Evolutionary conservation across 2,329 filamentous ascomycete genomes (phyloP).

Genomic region (Calonectria ilicicola): DNA sequence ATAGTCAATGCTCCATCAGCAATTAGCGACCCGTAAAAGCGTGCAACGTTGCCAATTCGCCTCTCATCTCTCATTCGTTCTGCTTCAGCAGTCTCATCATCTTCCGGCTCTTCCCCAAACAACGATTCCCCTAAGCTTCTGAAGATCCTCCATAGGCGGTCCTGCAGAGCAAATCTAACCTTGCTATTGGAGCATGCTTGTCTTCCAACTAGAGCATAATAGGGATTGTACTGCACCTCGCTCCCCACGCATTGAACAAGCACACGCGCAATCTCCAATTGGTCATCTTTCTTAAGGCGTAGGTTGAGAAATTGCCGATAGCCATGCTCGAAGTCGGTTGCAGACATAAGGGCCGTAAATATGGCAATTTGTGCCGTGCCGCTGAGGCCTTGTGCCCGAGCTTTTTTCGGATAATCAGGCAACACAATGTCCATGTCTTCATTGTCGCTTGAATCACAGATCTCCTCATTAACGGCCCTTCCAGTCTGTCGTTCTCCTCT

Average conservation of each 20-base stretch:
- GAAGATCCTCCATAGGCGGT: conserved; percentile 88
- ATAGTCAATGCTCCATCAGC: conserved; percentile 59
- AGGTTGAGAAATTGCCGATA: conserved; percentile 84
- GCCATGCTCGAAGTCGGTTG: conserved; percentile 86
- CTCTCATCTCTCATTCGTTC: conserved; percentile 60
- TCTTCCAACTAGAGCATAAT: conserved; percentile 88
- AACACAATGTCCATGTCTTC: conserved; percentile 62
- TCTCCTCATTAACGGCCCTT: conserved; percentile 44
- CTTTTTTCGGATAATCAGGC: conserved; percentile 80
- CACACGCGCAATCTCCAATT: conserved; percentile 88
- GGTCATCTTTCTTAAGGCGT: conserved; percentile 85
- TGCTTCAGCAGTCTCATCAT: conserved; percentile 64
- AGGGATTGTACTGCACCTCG: conserved; percentile 89
- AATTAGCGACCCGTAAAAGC: conserved; percentile 65
- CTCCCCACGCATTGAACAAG: conserved; percentile 88
- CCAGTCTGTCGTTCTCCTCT: conserved; percentile 31
- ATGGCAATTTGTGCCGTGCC: conserved; percentile 90
- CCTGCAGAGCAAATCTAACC: conserved; percentile 87
- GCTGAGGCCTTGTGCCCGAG: conserved; percentile 85
- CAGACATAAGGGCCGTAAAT: conserved; percentile 90
- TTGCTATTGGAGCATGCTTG: conserved; percentile 80
- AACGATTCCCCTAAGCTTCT: conserved; percentile 85
- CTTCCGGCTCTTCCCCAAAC: conserved; percentile 73
- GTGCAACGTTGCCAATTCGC: conserved; percentile 65
- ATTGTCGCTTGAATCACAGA: conserved; percentile 50